A percentile compares a stretch with the other conserved stretches of the same genome.
These are phyloP conservation scores for Boechera retrofracta DNA, from an alignment of 345 rosid species.

Conservation along the genomic window DNA sequence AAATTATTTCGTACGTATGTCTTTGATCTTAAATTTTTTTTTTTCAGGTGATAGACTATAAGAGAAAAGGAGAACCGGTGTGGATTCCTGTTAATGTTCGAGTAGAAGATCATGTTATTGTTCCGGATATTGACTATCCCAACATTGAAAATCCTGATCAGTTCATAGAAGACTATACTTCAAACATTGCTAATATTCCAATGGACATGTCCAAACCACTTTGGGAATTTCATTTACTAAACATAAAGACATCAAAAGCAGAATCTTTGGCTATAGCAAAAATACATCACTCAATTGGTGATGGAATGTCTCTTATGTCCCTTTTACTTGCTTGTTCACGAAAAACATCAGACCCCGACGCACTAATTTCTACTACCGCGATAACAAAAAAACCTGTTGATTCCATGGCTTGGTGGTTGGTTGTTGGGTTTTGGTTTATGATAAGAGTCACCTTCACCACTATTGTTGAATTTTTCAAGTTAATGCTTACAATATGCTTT, in stretches of 20 bases:
- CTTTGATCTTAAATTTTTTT: not conserved
- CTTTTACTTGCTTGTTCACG: constrained; percentile 54
- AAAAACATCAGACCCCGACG: constrained; percentile 54
- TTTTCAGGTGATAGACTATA: not conserved
- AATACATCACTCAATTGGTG: constrained; percentile 52
- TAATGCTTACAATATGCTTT: constrained; percentile 44
- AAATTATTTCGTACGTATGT: constrained; percentile 33
- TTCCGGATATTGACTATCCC: constrained; percentile 40
- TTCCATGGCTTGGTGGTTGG: constrained; percentile 37
- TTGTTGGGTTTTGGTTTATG: constrained; percentile 45
- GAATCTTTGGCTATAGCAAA: constrained; percentile 49
- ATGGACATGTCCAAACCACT: constrained; percentile 62
- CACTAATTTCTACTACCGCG: constrained; percentile 54
- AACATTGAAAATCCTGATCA: constrained; percentile 50
- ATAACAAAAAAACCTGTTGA: not conserved
- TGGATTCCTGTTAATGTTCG: constrained; percentile 42
- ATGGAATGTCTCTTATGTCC: constrained; percentile 9
- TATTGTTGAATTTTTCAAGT: constrained; percentile 48
- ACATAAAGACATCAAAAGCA: constrained; percentile 62
- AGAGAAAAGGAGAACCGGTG: constrained; percentile 52
- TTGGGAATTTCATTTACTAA: constrained; percentile 76
- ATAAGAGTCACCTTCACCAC: constrained; percentile 53
- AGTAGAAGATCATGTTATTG: constrained; percentile 35
- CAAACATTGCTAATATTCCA: constrained; percentile 54
- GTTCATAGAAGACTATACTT: constrained; percentile 62